Conservation (phyloP, 2,329 filamentous ascomycete species). For the Fusarium temperatum region DNA sequence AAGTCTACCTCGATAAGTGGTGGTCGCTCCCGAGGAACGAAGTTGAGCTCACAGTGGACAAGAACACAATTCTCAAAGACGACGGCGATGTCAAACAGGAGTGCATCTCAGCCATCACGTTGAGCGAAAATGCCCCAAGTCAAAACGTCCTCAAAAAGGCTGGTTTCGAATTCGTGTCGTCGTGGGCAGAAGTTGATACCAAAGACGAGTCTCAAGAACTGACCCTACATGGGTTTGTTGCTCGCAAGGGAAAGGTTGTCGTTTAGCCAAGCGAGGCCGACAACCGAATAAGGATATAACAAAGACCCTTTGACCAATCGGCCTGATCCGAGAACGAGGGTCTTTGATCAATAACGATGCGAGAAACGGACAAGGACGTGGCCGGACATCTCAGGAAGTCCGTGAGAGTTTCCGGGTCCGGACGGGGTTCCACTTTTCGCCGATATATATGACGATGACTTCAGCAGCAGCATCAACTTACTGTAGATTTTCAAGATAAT, state of each 20-base stretch:
- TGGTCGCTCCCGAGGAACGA: slow-evolving; percentile 59
- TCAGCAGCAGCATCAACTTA: background rate
- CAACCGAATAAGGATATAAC: slow-evolving; percentile 1
- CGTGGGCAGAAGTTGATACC: slow-evolving; percentile 47
- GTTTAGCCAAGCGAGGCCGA: background rate
- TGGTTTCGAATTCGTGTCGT: slow-evolving; percentile 61
- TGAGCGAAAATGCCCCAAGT: slow-evolving; percentile 61
- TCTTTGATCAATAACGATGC: background rate
- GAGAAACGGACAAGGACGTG: slow-evolving; percentile 3
- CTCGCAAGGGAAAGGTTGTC: slow-evolving; percentile 3
- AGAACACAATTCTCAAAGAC: slow-evolving; percentile 46
- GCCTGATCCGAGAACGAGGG: background rate
- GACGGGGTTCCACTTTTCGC: slow-evolving; percentile 24
- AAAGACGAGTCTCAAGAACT: slow-evolving; percentile 24
- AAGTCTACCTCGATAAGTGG: slow-evolving; percentile 57
- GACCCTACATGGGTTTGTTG: slow-evolving; percentile 41
- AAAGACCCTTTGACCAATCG: slow-evolving; percentile 13
- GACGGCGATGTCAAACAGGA: slow-evolving; percentile 49
- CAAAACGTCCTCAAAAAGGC: slow-evolving; percentile 64
- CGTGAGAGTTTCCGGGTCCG: slow-evolving; percentile 31
- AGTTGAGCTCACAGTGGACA: slow-evolving; percentile 55
- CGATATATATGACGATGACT: background rate
- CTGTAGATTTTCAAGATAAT: background rate
- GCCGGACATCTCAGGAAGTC: slow-evolving; percentile 36
- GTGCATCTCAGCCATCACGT: slow-evolving; percentile 57